Evolutionary conservation across 2,329 filamentous ascomycete species (phyloP).

Genomic region (Fonsecaea nubica): DNA sequence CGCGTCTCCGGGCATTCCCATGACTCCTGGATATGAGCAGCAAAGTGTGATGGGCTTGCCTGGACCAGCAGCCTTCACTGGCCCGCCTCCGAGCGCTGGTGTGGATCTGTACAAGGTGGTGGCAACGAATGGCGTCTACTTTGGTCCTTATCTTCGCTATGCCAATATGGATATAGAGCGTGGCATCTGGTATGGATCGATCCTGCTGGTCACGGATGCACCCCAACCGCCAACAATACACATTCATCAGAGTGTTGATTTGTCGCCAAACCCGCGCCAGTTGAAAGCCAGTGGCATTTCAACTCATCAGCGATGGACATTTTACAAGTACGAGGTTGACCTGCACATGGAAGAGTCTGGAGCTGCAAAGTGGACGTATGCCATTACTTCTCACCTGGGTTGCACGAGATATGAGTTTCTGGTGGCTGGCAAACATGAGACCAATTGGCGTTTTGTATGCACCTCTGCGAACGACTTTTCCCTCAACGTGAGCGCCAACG

Average conservation of each 20-base stretch:
- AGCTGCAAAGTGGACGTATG: conserved; percentile 92
- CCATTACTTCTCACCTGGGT: conserved; percentile 92
- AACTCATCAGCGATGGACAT: conserved; percentile 91
- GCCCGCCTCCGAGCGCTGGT: conserved; percentile 84
- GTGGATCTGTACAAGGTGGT: conserved; percentile 93
- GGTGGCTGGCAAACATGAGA: conserved; percentile 87
- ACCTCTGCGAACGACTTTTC: conserved; percentile 97
- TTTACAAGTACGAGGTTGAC: conserved; percentile 93
- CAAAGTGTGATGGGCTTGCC: conserved; percentile 86
- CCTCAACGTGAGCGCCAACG: conserved; percentile 81
- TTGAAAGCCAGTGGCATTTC: conserved; percentile 81
- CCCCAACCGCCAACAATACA: conserved; percentile 95
- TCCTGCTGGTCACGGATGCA: conserved; percentile 88
- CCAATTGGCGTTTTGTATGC: conserved; percentile 92
- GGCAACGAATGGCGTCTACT: conserved; percentile 96
- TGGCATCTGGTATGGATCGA: conserved; percentile 89
- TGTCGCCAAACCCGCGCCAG: conserved; percentile 91
- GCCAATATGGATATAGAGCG: conserved; percentile 96
- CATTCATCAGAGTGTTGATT: conserved; percentile 84
- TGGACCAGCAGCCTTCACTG: conserved; percentile 80
- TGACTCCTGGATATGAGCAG: conserved; percentile 78
- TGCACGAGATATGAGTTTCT: conserved; percentile 99
- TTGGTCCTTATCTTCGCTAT: conserved; percentile 93
- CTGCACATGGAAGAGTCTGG: conserved; percentile 82
- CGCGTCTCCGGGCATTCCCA: conserved; percentile 79